Percentiles rank a stretch among this genome's conserved stretches.
Evolutionary conservation across 2,329 filamentous ascomycete species (phyloP).

Genomic region (Colletotrichum destructivum): DNA sequence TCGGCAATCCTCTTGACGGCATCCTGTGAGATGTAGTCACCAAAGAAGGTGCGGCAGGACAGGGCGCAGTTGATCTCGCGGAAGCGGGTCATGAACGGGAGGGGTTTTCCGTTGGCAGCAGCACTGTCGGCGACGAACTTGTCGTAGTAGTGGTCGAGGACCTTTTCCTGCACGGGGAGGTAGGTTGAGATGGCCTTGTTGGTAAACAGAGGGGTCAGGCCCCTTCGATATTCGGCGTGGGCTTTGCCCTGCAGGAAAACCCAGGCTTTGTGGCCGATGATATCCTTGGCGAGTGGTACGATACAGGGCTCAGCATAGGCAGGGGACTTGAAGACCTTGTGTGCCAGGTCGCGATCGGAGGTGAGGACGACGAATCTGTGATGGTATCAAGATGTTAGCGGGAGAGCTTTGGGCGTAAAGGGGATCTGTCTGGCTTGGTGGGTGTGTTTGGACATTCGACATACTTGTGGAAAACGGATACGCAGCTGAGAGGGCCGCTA

Average conservation of each 20-base stretch:
- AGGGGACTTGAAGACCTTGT: conserved; percentile 87
- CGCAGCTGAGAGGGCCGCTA: conserved; percentile 84
- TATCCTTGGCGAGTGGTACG: conserved; percentile 82
- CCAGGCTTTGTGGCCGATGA: conserved; percentile 81
- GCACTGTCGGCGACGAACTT: conserved; percentile 75
- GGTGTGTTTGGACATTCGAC: background rate
- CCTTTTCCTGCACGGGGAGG: conserved; percentile 80
- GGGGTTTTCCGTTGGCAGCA: conserved; percentile 67
- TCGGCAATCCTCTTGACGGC: conserved; percentile 82
- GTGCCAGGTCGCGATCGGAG: conserved; percentile 82
- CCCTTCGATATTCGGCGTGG: conserved; percentile 84
- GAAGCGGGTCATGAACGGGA: conserved; percentile 80
- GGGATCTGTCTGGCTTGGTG: too few relatives aligned
- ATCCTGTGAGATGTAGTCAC: conserved; percentile 80
- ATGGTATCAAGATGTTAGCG: background rate
- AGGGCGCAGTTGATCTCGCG: conserved; percentile 85
- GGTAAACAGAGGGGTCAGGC: conserved; percentile 81
- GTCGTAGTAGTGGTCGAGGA: conserved; percentile 79
- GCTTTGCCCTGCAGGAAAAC: conserved; percentile 84
- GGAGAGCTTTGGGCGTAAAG: too few relatives aligned
- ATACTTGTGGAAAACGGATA: conserved; percentile 89
- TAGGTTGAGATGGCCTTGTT: conserved; percentile 79
- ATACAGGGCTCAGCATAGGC: conserved; percentile 82
- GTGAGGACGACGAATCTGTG: conserved; percentile 83
- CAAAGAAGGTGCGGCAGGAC: conserved; percentile 79